phyloP scores from a whole-genome alignment of 1,284 basidiomycete genomes.

The Caloboletus firmus region DNA sequence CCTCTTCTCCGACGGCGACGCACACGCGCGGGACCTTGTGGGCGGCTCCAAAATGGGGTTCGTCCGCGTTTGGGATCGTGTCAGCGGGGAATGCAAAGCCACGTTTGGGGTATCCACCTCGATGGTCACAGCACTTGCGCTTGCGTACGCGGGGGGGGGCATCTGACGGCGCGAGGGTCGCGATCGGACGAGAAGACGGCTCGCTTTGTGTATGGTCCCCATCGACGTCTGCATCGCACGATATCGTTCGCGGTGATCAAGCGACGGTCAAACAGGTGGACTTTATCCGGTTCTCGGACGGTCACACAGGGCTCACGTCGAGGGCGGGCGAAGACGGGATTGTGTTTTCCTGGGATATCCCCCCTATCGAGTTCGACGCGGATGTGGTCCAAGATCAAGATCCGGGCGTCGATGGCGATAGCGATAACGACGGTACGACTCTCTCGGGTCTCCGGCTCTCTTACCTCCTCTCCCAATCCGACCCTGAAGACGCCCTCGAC shows the following conservation, averaged over 20 bases:
- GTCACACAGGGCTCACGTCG: conserved; percentile 5
- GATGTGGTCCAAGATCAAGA: neutral
- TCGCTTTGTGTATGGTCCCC: conserved; percentile 23
- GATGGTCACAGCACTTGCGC: conserved; percentile 19
- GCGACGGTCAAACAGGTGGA: conserved; percentile 5
- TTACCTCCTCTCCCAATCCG: conserved; percentile 10
- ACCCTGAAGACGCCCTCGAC: conserved; percentile 15
- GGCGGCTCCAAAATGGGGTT: conserved; percentile 17
- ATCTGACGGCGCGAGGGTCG: neutral
- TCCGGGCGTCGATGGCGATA: too few relatives aligned
- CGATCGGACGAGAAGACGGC: conserved; percentile 22
- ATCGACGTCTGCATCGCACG: conserved; percentile 12
- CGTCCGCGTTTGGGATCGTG: conserved; percentile 22
- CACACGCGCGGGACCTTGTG: conserved; percentile 8
- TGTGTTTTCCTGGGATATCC: conserved; percentile 11
- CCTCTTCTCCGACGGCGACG: conserved; percentile 13
- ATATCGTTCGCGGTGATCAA: conserved; percentile 8
- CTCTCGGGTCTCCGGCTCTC: neutral
- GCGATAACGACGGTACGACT: too few relatives aligned
- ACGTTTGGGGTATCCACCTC: conserved; percentile 5
- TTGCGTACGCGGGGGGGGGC: conserved; percentile 5
- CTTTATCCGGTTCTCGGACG: conserved; percentile 15
- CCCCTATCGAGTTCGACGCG: neutral
- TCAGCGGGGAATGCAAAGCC: conserved; percentile 17
- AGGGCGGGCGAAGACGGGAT: conserved; percentile 11